These are phyloP conservation scores for Boletus rex-veris DNA, from an alignment of 768 basidiomycete species.

Conservation along the genomic window DNA sequence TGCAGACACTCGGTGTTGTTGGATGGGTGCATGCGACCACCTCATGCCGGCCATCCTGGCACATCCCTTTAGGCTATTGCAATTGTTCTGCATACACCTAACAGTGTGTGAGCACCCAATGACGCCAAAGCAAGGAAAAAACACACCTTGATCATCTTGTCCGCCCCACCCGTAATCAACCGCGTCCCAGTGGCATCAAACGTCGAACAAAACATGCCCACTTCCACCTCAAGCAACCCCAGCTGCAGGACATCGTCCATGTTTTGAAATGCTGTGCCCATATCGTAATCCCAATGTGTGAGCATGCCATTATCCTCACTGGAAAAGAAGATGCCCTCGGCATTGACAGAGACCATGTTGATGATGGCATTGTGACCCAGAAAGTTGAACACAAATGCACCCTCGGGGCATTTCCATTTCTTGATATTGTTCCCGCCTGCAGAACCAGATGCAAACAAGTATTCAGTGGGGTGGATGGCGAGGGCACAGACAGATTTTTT, in stretches of 20 bases:
- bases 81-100: constrained; percentile 70
- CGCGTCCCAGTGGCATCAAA: constrained; percentile 96
- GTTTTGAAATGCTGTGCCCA: constrained; percentile 93
- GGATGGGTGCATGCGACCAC: too few relatives aligned
- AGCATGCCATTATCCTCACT: constrained; percentile 93
- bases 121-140: background rate
- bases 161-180: constrained; percentile 92
- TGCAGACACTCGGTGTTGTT: too few relatives aligned
- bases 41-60: too few relatives aligned
- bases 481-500: constrained; percentile 96
- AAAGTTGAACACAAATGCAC: constrained; percentile 94
- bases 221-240: constrained; percentile 94
- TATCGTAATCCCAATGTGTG: constrained; percentile 92
- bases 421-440: constrained; percentile 99
- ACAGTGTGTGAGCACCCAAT: background rate
- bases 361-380: constrained; percentile 96
- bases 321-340: constrained; percentile 96
- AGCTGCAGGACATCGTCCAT: constrained; percentile 93
- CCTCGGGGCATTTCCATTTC: constrained; percentile 99
- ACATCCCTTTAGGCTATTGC: constrained; percentile 16
- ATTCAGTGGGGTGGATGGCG: constrained; percentile 94
- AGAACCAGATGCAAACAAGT: constrained; percentile 91
- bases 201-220: constrained; percentile 94
- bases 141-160: constrained; percentile 95
- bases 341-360: constrained; percentile 90